phyloP scores from a whole-genome alignment of 352 stramenopile species.

The Blastocystis sp. region DNA sequence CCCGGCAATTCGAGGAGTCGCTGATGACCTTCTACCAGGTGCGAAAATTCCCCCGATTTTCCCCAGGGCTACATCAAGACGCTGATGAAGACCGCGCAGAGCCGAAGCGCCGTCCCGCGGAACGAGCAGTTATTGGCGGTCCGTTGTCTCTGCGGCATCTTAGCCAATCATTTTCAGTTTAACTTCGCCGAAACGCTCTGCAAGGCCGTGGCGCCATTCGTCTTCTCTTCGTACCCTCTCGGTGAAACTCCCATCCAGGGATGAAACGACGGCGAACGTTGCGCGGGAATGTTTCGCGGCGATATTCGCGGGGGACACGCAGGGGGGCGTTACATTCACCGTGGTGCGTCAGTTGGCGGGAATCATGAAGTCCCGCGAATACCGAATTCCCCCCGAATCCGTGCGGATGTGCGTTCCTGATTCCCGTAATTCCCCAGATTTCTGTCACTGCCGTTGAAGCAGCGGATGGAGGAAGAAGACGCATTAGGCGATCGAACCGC shows the following conservation, averaged over 20 bases:
- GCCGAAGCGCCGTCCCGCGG: not conserved
- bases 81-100: not conserved
- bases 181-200: slow-evolving; percentile 33
- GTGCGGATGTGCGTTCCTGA: not conserved
- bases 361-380: not conserved
- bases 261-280: not conserved
- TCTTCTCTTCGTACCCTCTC: not conserved
- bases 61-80: slow-evolving; percentile 8
- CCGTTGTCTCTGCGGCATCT: not conserved
- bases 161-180: slow-evolving; percentile 44
- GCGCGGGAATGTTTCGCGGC: not conserved
- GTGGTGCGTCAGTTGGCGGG: slow-evolving; percentile 25
- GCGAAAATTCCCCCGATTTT: not conserved
- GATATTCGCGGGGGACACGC: slow-evolving; percentile 32
- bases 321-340: slow-evolving; percentile 20
- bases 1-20: slow-evolving; percentile 23
- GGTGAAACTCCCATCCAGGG: not conserved
- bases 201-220: slow-evolving; percentile 28
- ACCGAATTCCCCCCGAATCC: not conserved
- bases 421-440: not conserved
- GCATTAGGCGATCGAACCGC: not conserved
- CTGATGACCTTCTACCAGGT: slow-evolving; percentile 30
- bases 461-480: slow-evolving; percentile 4
- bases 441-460: not conserved
- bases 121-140: not conserved